These are phyloP conservation scores for Mucuna pruriens DNA, from an alignment of 306 rosid genomes.

Conservation along the genomic window DNA sequence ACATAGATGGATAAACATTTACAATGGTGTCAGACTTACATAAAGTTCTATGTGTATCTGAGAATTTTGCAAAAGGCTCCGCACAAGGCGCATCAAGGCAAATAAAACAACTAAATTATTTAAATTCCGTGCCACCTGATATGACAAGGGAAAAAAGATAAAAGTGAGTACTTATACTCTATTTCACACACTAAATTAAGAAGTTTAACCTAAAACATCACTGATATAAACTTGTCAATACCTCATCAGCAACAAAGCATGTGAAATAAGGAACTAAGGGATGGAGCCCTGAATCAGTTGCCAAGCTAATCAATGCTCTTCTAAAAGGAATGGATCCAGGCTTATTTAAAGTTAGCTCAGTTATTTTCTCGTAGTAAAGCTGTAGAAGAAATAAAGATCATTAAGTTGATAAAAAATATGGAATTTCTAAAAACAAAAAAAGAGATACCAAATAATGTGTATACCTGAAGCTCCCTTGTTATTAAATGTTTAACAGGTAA, in stretches of 20 bases:
- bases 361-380: slow-evolving; percentile 86
- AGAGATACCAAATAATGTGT: slow-evolving; percentile 22
- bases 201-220: slow-evolving; percentile 12
- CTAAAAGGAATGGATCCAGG: slow-evolving; percentile 65
- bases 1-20: slow-evolving; percentile 28
- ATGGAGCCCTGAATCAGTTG: slow-evolving; percentile 87
- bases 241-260: slow-evolving; percentile 87
- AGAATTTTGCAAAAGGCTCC: slow-evolving; percentile 83
- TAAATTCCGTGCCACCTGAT: slow-evolving; percentile 71
- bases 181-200: slow-evolving; percentile 6
- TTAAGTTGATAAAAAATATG: slow-evolving; percentile 8
- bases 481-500: slow-evolving; percentile 74
- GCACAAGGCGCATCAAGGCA: slow-evolving; percentile 81
- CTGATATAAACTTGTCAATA: slow-evolving; percentile 36
- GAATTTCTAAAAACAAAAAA: slow-evolving; percentile 16
- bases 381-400: slow-evolving; percentile 48
- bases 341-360: slow-evolving; percentile 61
- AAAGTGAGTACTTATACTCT: slow-evolving; percentile 33
- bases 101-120: slow-evolving; percentile 56
- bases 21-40: slow-evolving; percentile 59
- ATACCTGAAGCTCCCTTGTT: slow-evolving; percentile 87
- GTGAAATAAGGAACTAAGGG: slow-evolving; percentile 86
- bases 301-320: slow-evolving; percentile 77
- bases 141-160: slow-evolving; percentile 33
- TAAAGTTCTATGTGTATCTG: slow-evolving; percentile 86